phyloP scores from a whole-genome alignment of 1,284 basidiomycete genomes.

The Irpex sp. region DNA sequence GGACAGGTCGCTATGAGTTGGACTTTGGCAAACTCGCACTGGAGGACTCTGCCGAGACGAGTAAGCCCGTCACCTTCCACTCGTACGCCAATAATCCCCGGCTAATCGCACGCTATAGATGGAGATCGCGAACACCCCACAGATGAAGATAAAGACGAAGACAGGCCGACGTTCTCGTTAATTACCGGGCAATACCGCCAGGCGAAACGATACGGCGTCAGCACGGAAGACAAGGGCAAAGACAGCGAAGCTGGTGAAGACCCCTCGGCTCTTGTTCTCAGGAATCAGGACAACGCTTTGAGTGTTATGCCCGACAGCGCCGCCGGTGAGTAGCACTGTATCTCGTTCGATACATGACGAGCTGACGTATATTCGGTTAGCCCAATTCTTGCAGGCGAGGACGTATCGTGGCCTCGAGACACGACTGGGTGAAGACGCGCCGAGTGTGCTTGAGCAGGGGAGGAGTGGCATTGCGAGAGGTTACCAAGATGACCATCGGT shows the following conservation, averaged over 20 bases:
- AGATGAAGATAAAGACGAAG: conserved; percentile 51
- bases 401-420: conserved; percentile 85
- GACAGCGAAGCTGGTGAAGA: conserved; percentile 6
- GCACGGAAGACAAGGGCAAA: neutral
- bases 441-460: conserved; percentile 84
- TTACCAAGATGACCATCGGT: conserved; percentile 58
- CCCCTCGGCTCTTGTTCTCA: conserved; percentile 46
- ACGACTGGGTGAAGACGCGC: conserved; percentile 76
- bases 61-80: neutral
- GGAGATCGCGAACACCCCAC: conserved; percentile 8
- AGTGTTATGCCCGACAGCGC: conserved; percentile 62
- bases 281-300: conserved; percentile 62
- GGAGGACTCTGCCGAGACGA: conserved; percentile 23
- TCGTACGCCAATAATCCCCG: neutral
- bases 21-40: conserved; percentile 73
- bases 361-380: conserved; percentile 28
- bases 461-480: conserved; percentile 87
- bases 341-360: neutral
- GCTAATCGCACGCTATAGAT: neutral
- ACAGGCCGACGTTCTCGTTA: conserved; percentile 82
- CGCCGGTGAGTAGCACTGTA: conserved; percentile 47
- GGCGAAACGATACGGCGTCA: conserved; percentile 61
- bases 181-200: conserved; percentile 86
- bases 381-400: conserved; percentile 64
- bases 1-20: conserved; percentile 81